phyloP scores from a whole-genome alignment of 495 filamentous ascomycete genomes.

The Ramalina intermedia region DNA sequence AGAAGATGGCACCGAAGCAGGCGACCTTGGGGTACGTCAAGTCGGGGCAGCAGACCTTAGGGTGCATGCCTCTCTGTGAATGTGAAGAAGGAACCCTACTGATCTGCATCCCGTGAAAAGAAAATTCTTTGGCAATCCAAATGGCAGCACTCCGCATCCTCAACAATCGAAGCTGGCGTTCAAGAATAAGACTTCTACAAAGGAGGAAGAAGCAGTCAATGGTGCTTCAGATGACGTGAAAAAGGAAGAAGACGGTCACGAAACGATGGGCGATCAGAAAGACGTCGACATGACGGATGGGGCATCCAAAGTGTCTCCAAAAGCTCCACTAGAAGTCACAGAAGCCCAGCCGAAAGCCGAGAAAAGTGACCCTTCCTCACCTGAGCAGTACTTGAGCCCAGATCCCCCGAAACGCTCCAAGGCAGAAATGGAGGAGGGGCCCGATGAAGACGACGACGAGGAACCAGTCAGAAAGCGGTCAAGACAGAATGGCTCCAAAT shows the following conservation, averaged over 20 bases:
- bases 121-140: slow-evolving; percentile 15
- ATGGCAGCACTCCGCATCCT: slow-evolving; percentile 4
- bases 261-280: background rate
- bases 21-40: slow-evolving; percentile 88
- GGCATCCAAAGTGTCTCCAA: too few relatives aligned
- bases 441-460: slow-evolving; percentile 27
- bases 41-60: slow-evolving; percentile 62
- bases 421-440: background rate
- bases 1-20: slow-evolving; percentile 44
- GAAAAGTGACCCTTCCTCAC: background rate
- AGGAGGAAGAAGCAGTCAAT: background rate
- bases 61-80: slow-evolving; percentile 42
- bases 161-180: slow-evolving; percentile 16
- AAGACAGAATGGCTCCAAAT: slow-evolving; percentile 35
- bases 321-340: background rate
- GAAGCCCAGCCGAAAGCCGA: background rate
- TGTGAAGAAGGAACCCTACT: too few relatives aligned
- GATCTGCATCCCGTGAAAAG: background rate
- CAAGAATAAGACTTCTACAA: slow-evolving; percentile 4
- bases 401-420: background rate
- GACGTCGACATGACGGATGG: background rate
- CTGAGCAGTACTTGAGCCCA: too few relatives aligned
- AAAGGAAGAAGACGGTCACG: background rate
- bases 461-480: slow-evolving; percentile 37
- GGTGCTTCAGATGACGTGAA: background rate